phyloP scores from a whole-genome alignment of 306 rosid genomes.

The Heteromeles arbutifolia region DNA sequence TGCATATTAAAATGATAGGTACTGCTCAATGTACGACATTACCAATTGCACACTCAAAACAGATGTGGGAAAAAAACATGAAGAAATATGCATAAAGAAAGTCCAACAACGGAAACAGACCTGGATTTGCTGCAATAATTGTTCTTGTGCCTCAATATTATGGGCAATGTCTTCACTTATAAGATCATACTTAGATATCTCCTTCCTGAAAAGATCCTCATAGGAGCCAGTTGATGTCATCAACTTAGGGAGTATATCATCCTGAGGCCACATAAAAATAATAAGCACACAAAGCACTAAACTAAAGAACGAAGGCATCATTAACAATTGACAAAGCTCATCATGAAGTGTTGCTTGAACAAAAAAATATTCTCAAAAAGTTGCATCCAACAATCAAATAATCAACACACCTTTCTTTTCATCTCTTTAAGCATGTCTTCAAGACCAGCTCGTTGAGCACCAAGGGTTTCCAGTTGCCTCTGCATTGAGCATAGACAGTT shows the following conservation, averaged over 20 bases:
- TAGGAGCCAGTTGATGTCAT: slow-evolving; percentile 97
- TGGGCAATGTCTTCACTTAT: slow-evolving; percentile 83
- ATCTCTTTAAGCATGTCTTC: slow-evolving; percentile 99
- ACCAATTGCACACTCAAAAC: not conserved
- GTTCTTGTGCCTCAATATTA: slow-evolving; percentile 93
- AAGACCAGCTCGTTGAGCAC: slow-evolving; percentile 98
- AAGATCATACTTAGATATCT: slow-evolving; percentile 82
- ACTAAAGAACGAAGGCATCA: slow-evolving; percentile 10
- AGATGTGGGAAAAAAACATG: not conserved
- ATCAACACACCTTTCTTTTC: slow-evolving; percentile 82
- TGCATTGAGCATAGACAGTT: slow-evolving; percentile 38
- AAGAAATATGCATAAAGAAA: not conserved
- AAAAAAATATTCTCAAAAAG: not conserved
- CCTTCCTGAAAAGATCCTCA: slow-evolving; percentile 96
- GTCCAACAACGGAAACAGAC: slow-evolving; percentile 23
- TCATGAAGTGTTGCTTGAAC: not conserved
- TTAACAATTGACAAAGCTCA: not conserved
- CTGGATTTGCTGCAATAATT: slow-evolving; percentile 88
- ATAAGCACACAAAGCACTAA: slow-evolving; percentile 14
- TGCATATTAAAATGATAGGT: not conserved
- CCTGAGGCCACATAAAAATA: slow-evolving; percentile 47
- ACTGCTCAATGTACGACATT: not conserved
- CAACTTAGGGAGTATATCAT: slow-evolving; percentile 95
- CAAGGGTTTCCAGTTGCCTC: slow-evolving; percentile 97
- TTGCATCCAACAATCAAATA: not conserved